Base-by-base conservation (phyloP, 2,329 filamentous ascomycete species). In the Colletotrichum gigasporum region DNA sequence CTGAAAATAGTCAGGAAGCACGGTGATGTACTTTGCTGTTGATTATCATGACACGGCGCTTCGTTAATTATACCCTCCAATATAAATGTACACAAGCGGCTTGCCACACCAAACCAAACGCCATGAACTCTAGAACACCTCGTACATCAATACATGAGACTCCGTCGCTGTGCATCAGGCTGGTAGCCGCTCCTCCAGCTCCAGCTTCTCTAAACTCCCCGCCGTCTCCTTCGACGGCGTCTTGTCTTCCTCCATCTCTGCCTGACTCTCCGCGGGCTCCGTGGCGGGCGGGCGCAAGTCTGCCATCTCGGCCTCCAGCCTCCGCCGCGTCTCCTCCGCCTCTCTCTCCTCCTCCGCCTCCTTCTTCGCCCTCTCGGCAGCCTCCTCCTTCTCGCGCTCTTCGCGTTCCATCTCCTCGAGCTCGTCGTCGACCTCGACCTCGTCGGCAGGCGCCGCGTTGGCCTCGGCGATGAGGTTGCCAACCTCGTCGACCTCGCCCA, bases 341-440 rank as follows among this genome's bases (percentile, higher is more conserved):
- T 84, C 77, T 57, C 65, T 65, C 69, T 71, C 78, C 71, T 70
- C 67, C 42, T 79, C 79, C 26, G 78, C 81, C 59, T 83, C 78
- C 56, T 71, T 75, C 50, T 79, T 81, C 71, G 82, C 72, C 61
- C 66, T 65, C 69, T 72, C 77, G 71, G 70, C 67, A 28, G 79
- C 79, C 63, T 82, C 80, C 61, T 87, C 83, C 72, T 86, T 85
- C 71, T 81, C 80, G 68, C 73, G 78, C 69, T 88, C 85, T 68
- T 87, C 83, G 32, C 74, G 80, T 77, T 94, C 89, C 79, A 99
- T 80, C 3, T 84, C 89, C 69, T 91, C 91, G 47, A 98, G 84
- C 79, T 97, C 95, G 65, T 95, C 91, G 69, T 97, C 94, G 58
- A 98, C 87, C 75, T 96, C 94, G 18, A 73, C 84, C 72, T 97